A percentile compares a stretch with the other conserved stretches of the same genome.
These are phyloP conservation scores for Pseudogymnoascus sp. DNA, from an alignment of 2,329 filamentous ascomycete genomes.

Conservation along the genomic window DNA sequence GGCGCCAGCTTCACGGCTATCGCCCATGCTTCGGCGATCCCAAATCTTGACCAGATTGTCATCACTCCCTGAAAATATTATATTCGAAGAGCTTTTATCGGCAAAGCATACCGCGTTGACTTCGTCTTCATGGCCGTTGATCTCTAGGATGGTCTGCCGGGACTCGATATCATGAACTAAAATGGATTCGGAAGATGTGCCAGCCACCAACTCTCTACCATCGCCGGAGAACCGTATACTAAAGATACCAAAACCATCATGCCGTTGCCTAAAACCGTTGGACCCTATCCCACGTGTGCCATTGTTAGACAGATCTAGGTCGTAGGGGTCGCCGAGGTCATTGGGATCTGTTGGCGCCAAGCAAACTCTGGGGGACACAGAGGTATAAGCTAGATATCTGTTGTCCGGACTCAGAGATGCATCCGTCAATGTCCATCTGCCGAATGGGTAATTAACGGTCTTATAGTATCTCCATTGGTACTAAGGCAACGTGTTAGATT, in stretches of 20 bases:
- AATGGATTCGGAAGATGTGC: constrained; percentile 70
- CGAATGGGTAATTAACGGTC: constrained; percentile 74
- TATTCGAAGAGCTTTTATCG: constrained; percentile 79
- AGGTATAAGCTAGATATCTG: constrained; percentile 83
- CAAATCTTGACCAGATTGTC: constrained; percentile 92
- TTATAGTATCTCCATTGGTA: constrained; percentile 97
- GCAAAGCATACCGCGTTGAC: constrained; percentile 97
- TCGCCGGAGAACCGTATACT: constrained; percentile 89
- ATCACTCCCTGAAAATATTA: constrained; percentile 92
- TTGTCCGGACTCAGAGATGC: constrained; percentile 88
- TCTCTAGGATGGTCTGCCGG: constrained; percentile 62
- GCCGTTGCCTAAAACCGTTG: constrained; percentile 6
- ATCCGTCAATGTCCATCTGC: constrained; percentile 94
- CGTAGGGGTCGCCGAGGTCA: constrained; percentile 69
- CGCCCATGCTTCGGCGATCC: constrained; percentile 88
- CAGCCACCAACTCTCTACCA: constrained; percentile 81
- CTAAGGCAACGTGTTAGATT: background rate
- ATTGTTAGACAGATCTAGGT: constrained; percentile 61
- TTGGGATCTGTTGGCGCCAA: constrained; percentile 80
- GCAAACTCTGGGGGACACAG: constrained; percentile 75
- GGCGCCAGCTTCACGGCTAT: constrained; percentile 61
- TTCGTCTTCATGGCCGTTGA: constrained; percentile 74
- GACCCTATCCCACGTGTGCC: constrained; percentile 24
- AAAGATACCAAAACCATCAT: constrained; percentile 61
- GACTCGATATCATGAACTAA: constrained; percentile 91